Base-by-base conservation (phyloP, 1,284 basidiomycete genomes). In the Mrakiaceae sp. region DNA sequence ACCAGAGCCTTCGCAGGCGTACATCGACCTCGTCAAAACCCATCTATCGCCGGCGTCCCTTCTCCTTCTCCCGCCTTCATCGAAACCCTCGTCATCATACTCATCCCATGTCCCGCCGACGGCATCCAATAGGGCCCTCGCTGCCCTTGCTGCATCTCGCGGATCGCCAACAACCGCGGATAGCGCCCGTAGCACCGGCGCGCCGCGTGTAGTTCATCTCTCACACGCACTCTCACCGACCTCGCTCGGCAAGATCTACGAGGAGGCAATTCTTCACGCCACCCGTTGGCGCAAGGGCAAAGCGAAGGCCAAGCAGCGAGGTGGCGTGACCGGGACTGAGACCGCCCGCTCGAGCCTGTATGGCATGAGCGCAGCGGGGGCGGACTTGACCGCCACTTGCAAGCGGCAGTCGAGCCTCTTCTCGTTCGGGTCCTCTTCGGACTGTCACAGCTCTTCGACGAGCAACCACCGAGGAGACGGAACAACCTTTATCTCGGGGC, bases 281-380 rank as follows among this genome's bases (percentile, higher is more conserved):
- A 39, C 27, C 9, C 47, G 43, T n/a, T 63, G 61, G 61, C 47
- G 52, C 46, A 63, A 63, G 61, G 61, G 14, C 3, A 58, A 58
- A 9, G 57, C 46, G 8, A 58, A 58, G 57, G 46, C 27, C 5
- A 27, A 44, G 12, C 27, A 11, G 43, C 46, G 46, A 47, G 7
- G 9, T 47, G n/a, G 3, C 3, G 43, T 11, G 11, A 43, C 44
- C 14, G 56, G 43, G 12, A 46, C 46, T 9, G 44, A 58, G 8
- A 47, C 47, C 27, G 27, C 27, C 27, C 27, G 27, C 27, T 27
- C 27, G 27, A 27, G 27, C 27, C 2, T 27, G 27, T 27, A 27
- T 27, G 27, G 27, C 27, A 27, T 27, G 27, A 27, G 27, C 27
- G 27, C 27, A 27, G 27, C 1, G 1, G 1, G 27, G 27, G 27